Evolutionary conservation across 2,329 filamentous ascomycete species (phyloP), one percentile per base, ranked within the genome.

Genomic region (Cladophialophora carrionii): DNA sequence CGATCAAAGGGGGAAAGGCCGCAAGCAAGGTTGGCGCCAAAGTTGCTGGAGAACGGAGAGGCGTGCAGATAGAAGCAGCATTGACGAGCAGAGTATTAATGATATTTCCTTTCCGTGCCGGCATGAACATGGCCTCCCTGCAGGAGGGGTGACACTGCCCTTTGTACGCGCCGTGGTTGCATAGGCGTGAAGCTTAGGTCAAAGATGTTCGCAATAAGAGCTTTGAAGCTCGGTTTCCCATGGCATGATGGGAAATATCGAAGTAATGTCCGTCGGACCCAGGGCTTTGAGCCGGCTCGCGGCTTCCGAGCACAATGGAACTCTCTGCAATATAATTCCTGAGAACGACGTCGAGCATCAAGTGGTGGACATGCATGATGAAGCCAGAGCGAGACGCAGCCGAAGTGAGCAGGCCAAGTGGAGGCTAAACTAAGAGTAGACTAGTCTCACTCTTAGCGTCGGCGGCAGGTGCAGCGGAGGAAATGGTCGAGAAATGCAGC

Each of bases 161-260:
- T 34, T 43, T 61, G 59, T 61, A 61, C 5, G 59, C 59, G 59
- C 59, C 59, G 37, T 54, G 51, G 26, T 55, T 61, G 59, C 59
- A 61, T 61, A 46, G 12, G 14, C 34, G 59, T 55, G 59, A 29
- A 48, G 49, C 43, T 61, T 43, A 29, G 34, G 26, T 41, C 17
- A 22, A 17, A 14, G 34, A 43, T 29, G n/a, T 3, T 41, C 24
- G 14, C 5, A 32, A 12, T 9, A n/a, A 3, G 52, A 34, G 52
- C n/a, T 34, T 54, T 22, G 29, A 34, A 34, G 24, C 24, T 10
- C 56, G 2, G 17, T 43, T 43, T 17, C 37, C 37, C 37, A 43
- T n/a, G 37, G 6, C 37, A n/a, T n/a, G 37, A 20, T n/a, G 7
- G n/a, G 37, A 43, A 43, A 43, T 17, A n/a, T 8, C 37, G n/a